phyloP scores from a whole-genome alignment of 192 early-diverging fungal genomes.

The Coemansia sp. region DNA sequence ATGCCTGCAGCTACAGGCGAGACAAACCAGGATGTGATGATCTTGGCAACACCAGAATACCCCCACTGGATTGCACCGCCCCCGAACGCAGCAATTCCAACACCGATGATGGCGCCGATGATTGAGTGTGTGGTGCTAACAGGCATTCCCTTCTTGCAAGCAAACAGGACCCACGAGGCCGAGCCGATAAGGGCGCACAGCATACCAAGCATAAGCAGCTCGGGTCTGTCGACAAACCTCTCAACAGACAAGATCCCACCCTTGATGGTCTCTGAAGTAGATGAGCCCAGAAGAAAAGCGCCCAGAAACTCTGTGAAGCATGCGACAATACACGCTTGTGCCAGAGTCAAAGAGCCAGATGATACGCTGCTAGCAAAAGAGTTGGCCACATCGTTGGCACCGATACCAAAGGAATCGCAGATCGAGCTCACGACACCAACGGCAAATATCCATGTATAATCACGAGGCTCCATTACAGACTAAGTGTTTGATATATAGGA shows the following conservation, averaged over 20 bases:
- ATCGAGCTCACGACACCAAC: conserved; percentile 68
- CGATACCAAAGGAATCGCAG: conserved; percentile 74
- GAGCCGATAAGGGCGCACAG: conserved; percentile 79
- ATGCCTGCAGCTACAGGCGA: conserved; percentile 69
- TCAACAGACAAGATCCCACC: conserved; percentile 67
- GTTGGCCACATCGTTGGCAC: conserved; percentile 90
- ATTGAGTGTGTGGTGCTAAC: conserved; percentile 85
- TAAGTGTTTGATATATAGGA: neutral
- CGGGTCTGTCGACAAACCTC: conserved; percentile 63
- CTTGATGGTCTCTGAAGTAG: conserved; percentile 79
- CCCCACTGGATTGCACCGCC: conserved; percentile 64
- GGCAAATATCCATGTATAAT: conserved; percentile 70
- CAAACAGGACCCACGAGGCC: conserved; percentile 73
- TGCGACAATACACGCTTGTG: conserved; percentile 76
- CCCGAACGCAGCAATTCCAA: conserved; percentile 75
- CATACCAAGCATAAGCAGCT: conserved; percentile 82
- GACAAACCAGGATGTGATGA: conserved; percentile 78
- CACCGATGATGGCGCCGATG: conserved; percentile 75
- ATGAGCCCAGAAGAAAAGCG: conserved; percentile 72
- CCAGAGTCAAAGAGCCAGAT: conserved; percentile 74
- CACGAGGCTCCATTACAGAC: conserved; percentile 54
- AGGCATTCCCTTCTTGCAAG: conserved; percentile 67
- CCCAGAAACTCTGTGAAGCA: conserved; percentile 83
- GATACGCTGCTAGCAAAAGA: conserved; percentile 85
- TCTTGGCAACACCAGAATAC: conserved; percentile 56